These are phyloP conservation scores for Cucumis variabilis DNA, from an alignment of 331 rosid genomes.

Conservation along the genomic window DNA sequence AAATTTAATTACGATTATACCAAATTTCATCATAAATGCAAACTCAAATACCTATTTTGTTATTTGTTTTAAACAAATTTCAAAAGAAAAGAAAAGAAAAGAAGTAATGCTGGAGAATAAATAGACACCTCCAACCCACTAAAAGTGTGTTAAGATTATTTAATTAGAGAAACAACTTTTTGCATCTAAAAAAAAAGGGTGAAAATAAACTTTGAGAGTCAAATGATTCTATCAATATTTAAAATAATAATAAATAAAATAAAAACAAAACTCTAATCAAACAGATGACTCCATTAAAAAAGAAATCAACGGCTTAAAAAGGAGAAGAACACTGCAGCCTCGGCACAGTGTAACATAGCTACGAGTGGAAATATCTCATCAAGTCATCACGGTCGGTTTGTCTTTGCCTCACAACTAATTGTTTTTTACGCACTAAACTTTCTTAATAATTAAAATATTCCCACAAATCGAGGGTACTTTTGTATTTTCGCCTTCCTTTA, in stretches of 20 bases:
- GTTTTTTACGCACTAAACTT: neutral
- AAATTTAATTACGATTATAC: no score
- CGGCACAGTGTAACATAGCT: neutral
- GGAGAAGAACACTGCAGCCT: neutral
- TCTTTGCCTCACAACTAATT: slow-evolving; percentile 5
- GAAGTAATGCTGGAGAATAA: neutral
- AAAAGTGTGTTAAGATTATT: neutral
- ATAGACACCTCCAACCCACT: neutral
- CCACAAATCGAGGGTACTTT: neutral
- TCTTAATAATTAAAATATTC: neutral
- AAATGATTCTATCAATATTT: neutral
- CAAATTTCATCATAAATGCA: no score
- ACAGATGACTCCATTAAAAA: neutral
- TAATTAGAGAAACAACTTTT: neutral
- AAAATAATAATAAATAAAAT: neutral
- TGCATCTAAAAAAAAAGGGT: neutral
- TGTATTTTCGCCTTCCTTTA: neutral
- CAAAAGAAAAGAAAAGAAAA: neutral
- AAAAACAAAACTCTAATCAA: neutral
- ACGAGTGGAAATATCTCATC: neutral
- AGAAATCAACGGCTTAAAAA: neutral
- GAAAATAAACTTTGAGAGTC: neutral
- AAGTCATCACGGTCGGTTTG: slow-evolving; percentile 24
- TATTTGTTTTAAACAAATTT: neutral
- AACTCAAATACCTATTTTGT: neutral